A percentile compares a stretch with the other conserved stretches of the same genome.
Conservation (phyloP, 2,329 filamentous ascomycete genomes). For the Apiospora marii region DNA sequence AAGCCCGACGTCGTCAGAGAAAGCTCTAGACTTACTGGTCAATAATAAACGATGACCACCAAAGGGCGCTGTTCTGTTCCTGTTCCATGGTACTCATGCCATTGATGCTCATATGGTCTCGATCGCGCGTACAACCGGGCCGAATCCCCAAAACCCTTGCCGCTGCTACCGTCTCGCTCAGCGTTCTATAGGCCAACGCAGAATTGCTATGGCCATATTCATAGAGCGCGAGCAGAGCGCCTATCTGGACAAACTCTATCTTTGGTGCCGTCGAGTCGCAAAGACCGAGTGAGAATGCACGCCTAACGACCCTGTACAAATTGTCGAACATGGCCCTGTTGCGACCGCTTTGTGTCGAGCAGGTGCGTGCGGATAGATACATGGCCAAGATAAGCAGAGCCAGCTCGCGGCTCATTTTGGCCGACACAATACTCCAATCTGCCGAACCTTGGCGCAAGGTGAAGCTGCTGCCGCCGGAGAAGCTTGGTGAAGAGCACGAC, state of each 20-base stretch:
- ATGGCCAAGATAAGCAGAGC: constrained; percentile 53
- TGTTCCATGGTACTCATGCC: constrained; percentile 38
- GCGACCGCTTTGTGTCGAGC: constrained; percentile 44
- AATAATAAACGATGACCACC: constrained; percentile 54
- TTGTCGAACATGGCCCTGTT: constrained; percentile 49
- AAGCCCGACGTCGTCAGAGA: neutral
- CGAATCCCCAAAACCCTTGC: constrained; percentile 46
- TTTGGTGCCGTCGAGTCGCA: constrained; percentile 41
- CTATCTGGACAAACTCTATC: constrained; percentile 51
- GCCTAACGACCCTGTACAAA: constrained; percentile 49
- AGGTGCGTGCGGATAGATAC: constrained; percentile 50
- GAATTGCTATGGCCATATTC: constrained; percentile 55
- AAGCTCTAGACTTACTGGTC: constrained; percentile 46
- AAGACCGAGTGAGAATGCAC: constrained; percentile 46
- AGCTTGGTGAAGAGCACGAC: constrained; percentile 29
- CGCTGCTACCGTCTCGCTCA: constrained; percentile 50
- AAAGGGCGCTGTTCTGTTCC: constrained; percentile 50
- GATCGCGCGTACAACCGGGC: constrained; percentile 42
- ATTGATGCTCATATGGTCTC: constrained; percentile 32
- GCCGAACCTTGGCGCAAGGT: neutral
- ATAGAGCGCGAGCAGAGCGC: constrained; percentile 50
- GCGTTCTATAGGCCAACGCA: constrained; percentile 50
- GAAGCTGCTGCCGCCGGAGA: constrained; percentile 27
- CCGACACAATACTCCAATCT: constrained; percentile 33
- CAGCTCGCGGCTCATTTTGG: constrained; percentile 37